Conservation (phyloP, 1,139 yeast genomes). For the Magnusiomyces magnusii region DNA sequence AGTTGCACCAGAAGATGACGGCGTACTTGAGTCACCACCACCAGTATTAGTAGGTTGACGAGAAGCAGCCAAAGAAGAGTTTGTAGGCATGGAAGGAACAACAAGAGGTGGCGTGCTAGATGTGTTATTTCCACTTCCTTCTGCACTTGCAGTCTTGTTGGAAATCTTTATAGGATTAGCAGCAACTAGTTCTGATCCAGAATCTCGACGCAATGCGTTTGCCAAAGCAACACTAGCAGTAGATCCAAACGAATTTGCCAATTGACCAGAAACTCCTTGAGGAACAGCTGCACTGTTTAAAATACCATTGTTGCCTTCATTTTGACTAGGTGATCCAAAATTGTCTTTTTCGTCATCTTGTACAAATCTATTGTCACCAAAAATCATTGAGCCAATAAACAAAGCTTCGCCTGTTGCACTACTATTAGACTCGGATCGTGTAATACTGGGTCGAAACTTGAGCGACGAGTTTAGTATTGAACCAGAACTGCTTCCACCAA, state of each 20-base stretch:
- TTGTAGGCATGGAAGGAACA: not conserved
- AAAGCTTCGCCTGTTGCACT: slow-evolving; percentile 16
- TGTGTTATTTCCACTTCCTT: not conserved
- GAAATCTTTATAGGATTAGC: not conserved
- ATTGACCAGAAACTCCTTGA: not conserved
- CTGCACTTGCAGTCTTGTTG: not conserved
- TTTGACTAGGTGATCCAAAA: slow-evolving; percentile 1
- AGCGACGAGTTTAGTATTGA: not conserved
- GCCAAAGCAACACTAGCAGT: not conserved
- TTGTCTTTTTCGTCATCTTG: slow-evolving; percentile 11
- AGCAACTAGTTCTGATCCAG: not conserved
- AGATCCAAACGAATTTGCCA: not conserved
- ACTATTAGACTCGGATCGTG: slow-evolving; percentile 13
- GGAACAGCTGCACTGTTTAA: not conserved
- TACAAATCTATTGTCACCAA: slow-evolving; percentile 3
- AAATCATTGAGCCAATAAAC: slow-evolving; percentile 14
- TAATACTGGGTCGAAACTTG: slow-evolving; percentile 4
- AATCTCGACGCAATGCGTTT: slow-evolving; percentile 7
- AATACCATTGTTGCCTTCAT: slow-evolving; percentile 3
- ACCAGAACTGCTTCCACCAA: not conserved
- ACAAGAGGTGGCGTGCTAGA: not conserved
- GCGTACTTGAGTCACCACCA: not conserved
- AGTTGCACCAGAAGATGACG: not conserved
- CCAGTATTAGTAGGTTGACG: not conserved
- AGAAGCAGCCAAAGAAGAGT: not conserved